Evolutionary conservation across 129 eudicot species (phyloP), one percentile per base, ranked within the genome.

Genomic region (Centrapalus pauciflorus): DNA sequence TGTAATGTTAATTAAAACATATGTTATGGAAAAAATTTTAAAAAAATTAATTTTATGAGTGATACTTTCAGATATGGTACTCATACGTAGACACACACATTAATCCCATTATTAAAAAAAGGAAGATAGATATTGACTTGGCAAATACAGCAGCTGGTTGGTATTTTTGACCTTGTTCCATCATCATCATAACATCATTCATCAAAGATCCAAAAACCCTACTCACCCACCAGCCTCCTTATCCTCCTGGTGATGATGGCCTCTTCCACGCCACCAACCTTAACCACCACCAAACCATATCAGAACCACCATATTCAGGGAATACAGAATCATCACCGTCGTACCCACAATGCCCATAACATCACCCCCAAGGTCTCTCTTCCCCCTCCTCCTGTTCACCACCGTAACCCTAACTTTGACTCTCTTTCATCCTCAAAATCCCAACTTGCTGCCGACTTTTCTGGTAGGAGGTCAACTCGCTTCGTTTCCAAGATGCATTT

Each of bases 401-500:
- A 52, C 52, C 73, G 55, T 2, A 41, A 45, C 73, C 79, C 92
- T 55, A 72, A 38, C 48, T 77, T 77, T 51, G 55, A 75, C 34
- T 64, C 84, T 26, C 51, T 77, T 34, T 67, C 82, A 29, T 55
- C 80, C 4, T 58, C 84, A 6, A 82, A 80, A 58, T 49, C 90
- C 52, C 68, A 77, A n/a, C 86, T 88, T 43, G 75, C 87, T 2
- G 70, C 95, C n/a, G 96, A 93, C 41, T 93, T 93, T 64, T 85
- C 95, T 0, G 96, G 91, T 28, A 80, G 90, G 7, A 66, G 95
- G 55, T 88, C 98, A 0, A 93, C 98, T 70, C 83, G 98, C 12
- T 81, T 70, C 40, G 96, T 93, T 12, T 88, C 96, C 27, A 93
- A 93, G 77, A 84, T 85, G 91, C 98, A 88, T 71, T 88, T 85